A percentile compares a stretch with the other conserved stretches of the same genome.
Conservation (phyloP, 257 asterid species). For the Knoxia roxburghii region DNA sequence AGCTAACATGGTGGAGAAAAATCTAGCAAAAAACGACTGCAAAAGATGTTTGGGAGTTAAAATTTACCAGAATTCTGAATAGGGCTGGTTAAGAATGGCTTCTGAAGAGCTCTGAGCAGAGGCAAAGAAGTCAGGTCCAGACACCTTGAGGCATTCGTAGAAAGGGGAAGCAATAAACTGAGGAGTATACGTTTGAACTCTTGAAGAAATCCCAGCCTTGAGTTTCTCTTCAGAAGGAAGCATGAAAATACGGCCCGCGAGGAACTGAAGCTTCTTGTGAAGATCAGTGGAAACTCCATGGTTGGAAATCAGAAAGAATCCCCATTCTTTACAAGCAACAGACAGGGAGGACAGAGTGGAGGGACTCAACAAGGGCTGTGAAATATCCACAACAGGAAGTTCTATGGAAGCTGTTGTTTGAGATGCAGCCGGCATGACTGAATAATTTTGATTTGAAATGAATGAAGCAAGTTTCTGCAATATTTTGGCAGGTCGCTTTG, state of each 20-base stretch:
- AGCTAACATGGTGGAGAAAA: too few species aligned
- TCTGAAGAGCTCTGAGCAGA: conserved; percentile 51
- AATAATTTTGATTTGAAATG: not conserved
- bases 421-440: conserved; percentile 2
- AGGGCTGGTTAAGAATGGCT: conserved; percentile 36
- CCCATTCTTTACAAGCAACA: conserved; percentile 64
- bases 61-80: conserved; percentile 47
- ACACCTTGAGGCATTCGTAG: conserved; percentile 56
- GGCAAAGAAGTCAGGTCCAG: conserved; percentile 57
- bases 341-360: conserved; percentile 47
- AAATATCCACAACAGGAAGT: conserved; percentile 57
- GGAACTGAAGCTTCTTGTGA: conserved; percentile 28
- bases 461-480: not conserved
- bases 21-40: too few species aligned
- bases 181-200: conserved; percentile 53
- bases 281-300: conserved; percentile 53
- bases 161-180: conserved; percentile 73
- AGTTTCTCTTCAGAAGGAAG: conserved; percentile 55
- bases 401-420: conserved; percentile 21
- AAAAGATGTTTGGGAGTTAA: too few species aligned
- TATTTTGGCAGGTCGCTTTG: not conserved
- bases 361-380: conserved; percentile 46
- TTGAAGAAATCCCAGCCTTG: conserved; percentile 53
- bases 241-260: conserved; percentile 35
- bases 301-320: conserved; percentile 52